Evolutionary conservation across 176 grass and related monocot species (phyloP).

Genomic region (Oryza glumipatula): DNA sequence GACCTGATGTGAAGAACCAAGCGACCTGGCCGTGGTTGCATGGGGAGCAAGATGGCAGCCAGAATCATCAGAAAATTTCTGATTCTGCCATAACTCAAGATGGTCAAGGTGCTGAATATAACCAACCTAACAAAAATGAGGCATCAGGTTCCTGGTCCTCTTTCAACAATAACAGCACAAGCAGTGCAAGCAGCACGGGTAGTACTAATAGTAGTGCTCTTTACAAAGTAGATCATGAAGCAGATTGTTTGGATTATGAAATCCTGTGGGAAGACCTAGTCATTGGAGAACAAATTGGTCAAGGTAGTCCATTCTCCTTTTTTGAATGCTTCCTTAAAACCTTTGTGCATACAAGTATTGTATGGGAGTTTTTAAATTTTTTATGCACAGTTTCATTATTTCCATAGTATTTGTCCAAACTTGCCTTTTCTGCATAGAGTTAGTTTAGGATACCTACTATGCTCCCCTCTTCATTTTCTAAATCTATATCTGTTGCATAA

Average conservation of each 20-base stretch:
- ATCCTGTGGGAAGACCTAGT: constrained; percentile 98
- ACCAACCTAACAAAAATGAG: constrained; percentile 60
- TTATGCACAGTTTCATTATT: constrained; percentile 29
- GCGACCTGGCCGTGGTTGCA: constrained; percentile 71
- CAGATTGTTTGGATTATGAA: constrained; percentile 95
- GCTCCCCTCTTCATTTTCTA: neutral
- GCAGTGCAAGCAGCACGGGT: constrained; percentile 91
- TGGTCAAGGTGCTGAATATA: constrained; percentile 51
- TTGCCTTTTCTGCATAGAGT: neutral
- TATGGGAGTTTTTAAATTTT: neutral
- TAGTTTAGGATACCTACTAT: constrained; percentile 13
- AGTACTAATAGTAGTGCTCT: constrained; percentile 85
- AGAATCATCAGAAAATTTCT: constrained; percentile 54
- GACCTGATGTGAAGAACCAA: constrained; percentile 58
- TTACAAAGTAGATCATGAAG: constrained; percentile 86
- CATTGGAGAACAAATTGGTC: constrained; percentile 93
- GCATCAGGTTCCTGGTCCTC: constrained; percentile 88
- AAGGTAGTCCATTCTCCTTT: constrained; percentile 74
- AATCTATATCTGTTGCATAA: constrained; percentile 16
- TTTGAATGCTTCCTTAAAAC: constrained; percentile 16
- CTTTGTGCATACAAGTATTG: neutral
- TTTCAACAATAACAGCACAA: constrained; percentile 90
- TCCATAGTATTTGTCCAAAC: neutral
- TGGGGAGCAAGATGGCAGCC: constrained; percentile 64
- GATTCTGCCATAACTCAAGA: constrained; percentile 56